These are phyloP conservation scores for Alternaria novae-zelandiae DNA, from an alignment of 2,329 filamentous ascomycete species.

Conservation along the genomic window DNA sequence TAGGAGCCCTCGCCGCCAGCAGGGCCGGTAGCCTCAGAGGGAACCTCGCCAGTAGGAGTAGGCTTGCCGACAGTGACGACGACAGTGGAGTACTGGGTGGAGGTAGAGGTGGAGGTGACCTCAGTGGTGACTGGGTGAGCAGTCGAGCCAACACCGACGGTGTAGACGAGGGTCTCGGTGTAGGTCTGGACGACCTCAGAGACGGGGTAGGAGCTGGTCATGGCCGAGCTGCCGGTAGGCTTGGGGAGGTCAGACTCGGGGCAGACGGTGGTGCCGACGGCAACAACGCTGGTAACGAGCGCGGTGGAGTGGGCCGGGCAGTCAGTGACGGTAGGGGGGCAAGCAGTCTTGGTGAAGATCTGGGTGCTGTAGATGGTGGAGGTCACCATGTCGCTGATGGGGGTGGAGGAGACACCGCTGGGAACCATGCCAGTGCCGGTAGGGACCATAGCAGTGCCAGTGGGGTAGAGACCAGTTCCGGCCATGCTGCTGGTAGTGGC, in stretches of 20 bases:
- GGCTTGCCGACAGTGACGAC: slow-evolving; percentile 29
- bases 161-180: slow-evolving; percentile 54
- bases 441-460: slow-evolving; percentile 40
- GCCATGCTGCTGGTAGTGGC: slow-evolving; percentile 2
- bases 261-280: slow-evolving; percentile 54
- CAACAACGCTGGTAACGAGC: slow-evolving; percentile 49
- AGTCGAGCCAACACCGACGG: slow-evolving; percentile 48
- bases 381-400: slow-evolving; percentile 47
- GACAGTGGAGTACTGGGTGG: slow-evolving; percentile 43
- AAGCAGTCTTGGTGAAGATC: slow-evolving; percentile 42
- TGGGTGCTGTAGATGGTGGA: slow-evolving; percentile 54
- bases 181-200: slow-evolving; percentile 42
- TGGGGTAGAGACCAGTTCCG: slow-evolving; percentile 25
- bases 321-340: slow-evolving; percentile 11
- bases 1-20: slow-evolving; percentile 11
- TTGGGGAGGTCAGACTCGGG: slow-evolving; percentile 32
- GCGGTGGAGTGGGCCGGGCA: slow-evolving; percentile 33
- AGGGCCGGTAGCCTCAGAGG: slow-evolving; percentile 9
- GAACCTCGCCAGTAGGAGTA: slow-evolving; percentile 1
- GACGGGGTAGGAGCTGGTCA: slow-evolving; percentile 27
- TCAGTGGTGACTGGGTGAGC: slow-evolving; percentile 55
- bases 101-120: slow-evolving; percentile 39
- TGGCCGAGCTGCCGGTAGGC: slow-evolving; percentile 18
- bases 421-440: slow-evolving; percentile 39
- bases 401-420: slow-evolving; percentile 38